Base-by-base conservation (phyloP, 2,329 filamentous ascomycete species). In the Fusarium xyrophilum region DNA sequence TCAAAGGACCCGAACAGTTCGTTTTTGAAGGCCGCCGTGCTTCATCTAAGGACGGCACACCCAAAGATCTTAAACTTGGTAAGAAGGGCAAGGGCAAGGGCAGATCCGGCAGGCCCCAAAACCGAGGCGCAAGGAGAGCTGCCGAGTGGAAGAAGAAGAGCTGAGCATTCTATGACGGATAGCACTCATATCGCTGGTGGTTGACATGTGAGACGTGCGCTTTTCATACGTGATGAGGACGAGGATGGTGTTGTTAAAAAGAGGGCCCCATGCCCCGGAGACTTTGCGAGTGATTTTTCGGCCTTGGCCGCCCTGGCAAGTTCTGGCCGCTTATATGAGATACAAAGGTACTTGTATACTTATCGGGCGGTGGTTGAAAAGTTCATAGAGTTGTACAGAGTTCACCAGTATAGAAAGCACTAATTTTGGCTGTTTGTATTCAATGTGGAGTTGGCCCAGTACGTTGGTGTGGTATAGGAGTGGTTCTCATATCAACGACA, bases 1-100 rank as follows among this genome's bases (percentile, higher is more conserved):
- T 86, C 69, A 86, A 87, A 79, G 84, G 85, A 2, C 89, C 90
- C 0, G 90, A 93, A 78, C 82, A 84, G 19, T 87, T 94, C 67
- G 86, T 94, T n/a, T 94, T 95, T 73, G 93, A 96, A 77, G 93
- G 93, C 1, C 89, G 90, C 67, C 85, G 93, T 56, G 92, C 92
- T 13, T 92, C 86, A 56, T 81, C 85, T 33, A 90, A 84, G 60
- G 87, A 90, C 63, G 89, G 86, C 7, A 89, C 84, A 73, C 87
- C 87, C 40, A 90, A 82, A 77, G 87, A 88, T 72, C 77, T 87
- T 65, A 89, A 85, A 76, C 79, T 90, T 36, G 84, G 85, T 14
- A 87, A 87, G 68, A 86, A 86, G 72, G 78, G 76, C 67, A 87
- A 85, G 74, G 77, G 77, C 66, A 87, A 85, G 73, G 80, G 79